These are phyloP conservation scores for Kockiozyma suomiensis DNA, from an alignment of 805 yeast genomes.

Conservation along the genomic window DNA sequence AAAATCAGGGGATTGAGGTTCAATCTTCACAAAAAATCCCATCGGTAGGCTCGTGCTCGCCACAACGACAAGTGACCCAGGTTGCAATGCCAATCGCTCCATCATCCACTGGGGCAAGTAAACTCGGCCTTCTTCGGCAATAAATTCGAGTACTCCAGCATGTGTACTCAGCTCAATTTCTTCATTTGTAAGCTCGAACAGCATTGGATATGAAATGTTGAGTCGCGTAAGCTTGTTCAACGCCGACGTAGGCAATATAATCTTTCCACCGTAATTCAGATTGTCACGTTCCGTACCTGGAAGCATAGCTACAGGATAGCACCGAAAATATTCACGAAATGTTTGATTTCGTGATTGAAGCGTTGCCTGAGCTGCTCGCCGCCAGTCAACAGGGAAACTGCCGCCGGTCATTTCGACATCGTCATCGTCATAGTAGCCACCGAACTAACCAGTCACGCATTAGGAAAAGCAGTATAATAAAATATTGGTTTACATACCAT, in stretches of 20 bases:
- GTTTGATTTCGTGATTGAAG: constrained; percentile 37
- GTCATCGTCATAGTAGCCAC: constrained; percentile 32
- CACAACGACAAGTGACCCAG: constrained; percentile 81
- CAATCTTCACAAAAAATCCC: constrained; percentile 87
- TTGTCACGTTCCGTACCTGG: constrained; percentile 66
- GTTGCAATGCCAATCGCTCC: constrained; percentile 66
- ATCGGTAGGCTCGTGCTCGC: constrained; percentile 73
- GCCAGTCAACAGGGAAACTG: constrained; percentile 13
- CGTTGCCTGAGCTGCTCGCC: constrained; percentile 15
- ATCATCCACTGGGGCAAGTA: constrained; percentile 98
- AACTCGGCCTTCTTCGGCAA: constrained; percentile 95
- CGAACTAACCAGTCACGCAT: constrained; percentile 19
- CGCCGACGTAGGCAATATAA: constrained; percentile 91
- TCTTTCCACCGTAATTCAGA: constrained; percentile 93
- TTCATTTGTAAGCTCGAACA: constrained; percentile 76
- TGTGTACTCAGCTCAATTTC: constrained; percentile 65
- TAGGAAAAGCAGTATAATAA: too few species aligned
- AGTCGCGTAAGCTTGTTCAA: constrained; percentile 84
- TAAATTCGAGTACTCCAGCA: constrained; percentile 93
- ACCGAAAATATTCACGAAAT: constrained; percentile 86
- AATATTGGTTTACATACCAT: too few species aligned
- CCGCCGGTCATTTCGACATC: constrained; percentile 22
- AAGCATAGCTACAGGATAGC: constrained; percentile 92
- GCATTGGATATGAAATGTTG: constrained; percentile 94
- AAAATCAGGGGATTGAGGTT: constrained; percentile 93